These are phyloP conservation scores for Bolboschoenoplectus hybrid DNA, from an alignment of 202 grass and related monocot species.

Conservation along the genomic window DNA sequence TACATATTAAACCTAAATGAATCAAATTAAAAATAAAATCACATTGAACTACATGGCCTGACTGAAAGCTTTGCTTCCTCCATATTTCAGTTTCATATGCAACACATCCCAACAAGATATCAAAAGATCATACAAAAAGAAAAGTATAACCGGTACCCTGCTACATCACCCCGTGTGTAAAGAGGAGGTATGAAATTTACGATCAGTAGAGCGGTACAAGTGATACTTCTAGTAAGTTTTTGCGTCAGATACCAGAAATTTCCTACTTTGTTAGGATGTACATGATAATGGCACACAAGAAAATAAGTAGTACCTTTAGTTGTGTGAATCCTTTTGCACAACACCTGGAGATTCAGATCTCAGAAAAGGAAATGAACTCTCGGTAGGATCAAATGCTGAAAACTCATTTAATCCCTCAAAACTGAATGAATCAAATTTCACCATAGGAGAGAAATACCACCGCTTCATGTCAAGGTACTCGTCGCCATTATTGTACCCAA, in stretches of 20 bases:
- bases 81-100: conserved; percentile 12
- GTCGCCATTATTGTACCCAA: background rate
- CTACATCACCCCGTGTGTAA: background rate
- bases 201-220: background rate
- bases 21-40: background rate
- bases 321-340: conserved; percentile 38
- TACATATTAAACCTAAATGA: background rate
- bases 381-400: conserved; percentile 30
- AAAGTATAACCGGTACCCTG: background rate
- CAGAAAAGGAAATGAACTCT: conserved; percentile 41
- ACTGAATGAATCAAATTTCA: conserved; percentile 54
- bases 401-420: conserved; percentile 55
- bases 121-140: background rate
- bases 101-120: background rate
- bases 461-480: conserved; percentile 34
- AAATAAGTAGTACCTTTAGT: conserved; percentile 13
- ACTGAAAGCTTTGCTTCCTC: conserved; percentile 5
- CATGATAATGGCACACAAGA: background rate
- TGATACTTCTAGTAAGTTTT: background rate
- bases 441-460: conserved; percentile 49
- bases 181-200: background rate
- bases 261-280: conserved; percentile 2
- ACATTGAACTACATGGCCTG: background rate
- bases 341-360: conserved; percentile 33
- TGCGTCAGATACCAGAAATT: background rate